Percentiles rank a stretch among this genome's conserved stretches.
These are phyloP conservation scores for Pisolithus tinctorius DNA, from an alignment of 768 basidiomycete genomes.

Conservation along the genomic window DNA sequence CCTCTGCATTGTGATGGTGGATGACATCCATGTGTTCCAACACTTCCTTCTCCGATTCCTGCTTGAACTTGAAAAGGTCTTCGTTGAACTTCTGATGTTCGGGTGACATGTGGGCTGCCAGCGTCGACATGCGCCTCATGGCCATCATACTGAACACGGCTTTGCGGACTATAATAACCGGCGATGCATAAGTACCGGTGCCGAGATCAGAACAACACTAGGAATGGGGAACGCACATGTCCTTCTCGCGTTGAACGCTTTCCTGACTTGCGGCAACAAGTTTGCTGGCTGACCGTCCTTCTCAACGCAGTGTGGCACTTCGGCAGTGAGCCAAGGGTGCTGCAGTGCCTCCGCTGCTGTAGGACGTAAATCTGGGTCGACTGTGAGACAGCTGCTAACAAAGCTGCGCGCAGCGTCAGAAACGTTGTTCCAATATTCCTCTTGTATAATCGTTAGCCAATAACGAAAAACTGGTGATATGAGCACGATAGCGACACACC, in stretches of 20 bases:
- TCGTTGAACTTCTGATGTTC: slow-evolving; percentile 47
- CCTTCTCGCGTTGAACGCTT: slow-evolving; percentile 81
- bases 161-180: slow-evolving; percentile 60
- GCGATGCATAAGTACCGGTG: slow-evolving; percentile 4
- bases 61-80: slow-evolving; percentile 64
- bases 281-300: slow-evolving; percentile 58
- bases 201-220: not conserved
- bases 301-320: slow-evolving; percentile 62
- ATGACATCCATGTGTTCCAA: slow-evolving; percentile 38
- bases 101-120: slow-evolving; percentile 33
- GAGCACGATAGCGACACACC: slow-evolving; percentile 21
- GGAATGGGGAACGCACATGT: slow-evolving; percentile 51
- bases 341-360: slow-evolving; percentile 68
- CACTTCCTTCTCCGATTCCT: slow-evolving; percentile 62
- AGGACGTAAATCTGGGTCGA: slow-evolving; percentile 74
- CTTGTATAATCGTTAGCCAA: slow-evolving; percentile 21
- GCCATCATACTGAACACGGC: slow-evolving; percentile 85
- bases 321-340: slow-evolving; percentile 63
- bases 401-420: slow-evolving; percentile 79
- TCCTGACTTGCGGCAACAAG: slow-evolving; percentile 84
- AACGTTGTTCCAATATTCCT: slow-evolving; percentile 85
- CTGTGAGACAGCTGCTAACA: slow-evolving; percentile 73
- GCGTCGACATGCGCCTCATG: slow-evolving; percentile 67
- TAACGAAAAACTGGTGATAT: not conserved
- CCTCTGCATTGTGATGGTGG: slow-evolving; percentile 39